Percentiles rank a stretch among this genome's conserved stretches.
Evolutionary conservation across 352 stramenopile genomes (phyloP).

Genomic region (Globisporangium echinulatum): DNA sequence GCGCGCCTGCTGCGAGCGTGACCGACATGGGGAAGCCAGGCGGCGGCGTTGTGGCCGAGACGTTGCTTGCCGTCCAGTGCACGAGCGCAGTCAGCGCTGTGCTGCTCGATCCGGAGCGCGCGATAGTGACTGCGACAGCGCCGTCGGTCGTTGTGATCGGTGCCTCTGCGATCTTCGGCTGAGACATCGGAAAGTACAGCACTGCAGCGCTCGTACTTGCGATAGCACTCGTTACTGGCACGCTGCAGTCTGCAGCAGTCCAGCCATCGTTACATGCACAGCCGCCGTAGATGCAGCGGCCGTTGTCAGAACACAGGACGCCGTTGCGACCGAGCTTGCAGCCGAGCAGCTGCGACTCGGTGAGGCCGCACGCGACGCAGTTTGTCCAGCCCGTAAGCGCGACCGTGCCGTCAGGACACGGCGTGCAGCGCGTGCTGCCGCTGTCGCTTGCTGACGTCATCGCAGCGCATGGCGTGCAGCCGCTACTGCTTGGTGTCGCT

Average conservation of each 20-base stretch:
- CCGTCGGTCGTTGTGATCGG: slow-evolving; percentile 1
- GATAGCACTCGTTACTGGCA: background rate
- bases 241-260: slow-evolving; percentile 39
- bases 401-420: slow-evolving; percentile 30
- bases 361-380: slow-evolving; percentile 43
- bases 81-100: slow-evolving; percentile 17
- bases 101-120: slow-evolving; percentile 19
- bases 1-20: slow-evolving; percentile 18
- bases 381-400: slow-evolving; percentile 45
- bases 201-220: slow-evolving; percentile 16
- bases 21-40: slow-evolving; percentile 15
- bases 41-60: slow-evolving; percentile 13
- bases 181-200: slow-evolving; percentile 36
- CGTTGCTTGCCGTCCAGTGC: slow-evolving; percentile 24
- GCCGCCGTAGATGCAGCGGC: slow-evolving; percentile 39
- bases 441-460: slow-evolving; percentile 24
- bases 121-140: slow-evolving; percentile 25
- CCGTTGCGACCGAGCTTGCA: slow-evolving; percentile 53
- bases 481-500: background rate
- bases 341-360: slow-evolving; percentile 13
- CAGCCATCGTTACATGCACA: slow-evolving; percentile 41
- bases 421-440: slow-evolving; percentile 25
- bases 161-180: slow-evolving; percentile 17
- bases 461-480: slow-evolving; percentile 32
- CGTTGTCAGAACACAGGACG: slow-evolving; percentile 48